Base-by-base conservation (phyloP, 2,329 filamentous ascomycete genomes). In the Xylariaceae sp. region DNA sequence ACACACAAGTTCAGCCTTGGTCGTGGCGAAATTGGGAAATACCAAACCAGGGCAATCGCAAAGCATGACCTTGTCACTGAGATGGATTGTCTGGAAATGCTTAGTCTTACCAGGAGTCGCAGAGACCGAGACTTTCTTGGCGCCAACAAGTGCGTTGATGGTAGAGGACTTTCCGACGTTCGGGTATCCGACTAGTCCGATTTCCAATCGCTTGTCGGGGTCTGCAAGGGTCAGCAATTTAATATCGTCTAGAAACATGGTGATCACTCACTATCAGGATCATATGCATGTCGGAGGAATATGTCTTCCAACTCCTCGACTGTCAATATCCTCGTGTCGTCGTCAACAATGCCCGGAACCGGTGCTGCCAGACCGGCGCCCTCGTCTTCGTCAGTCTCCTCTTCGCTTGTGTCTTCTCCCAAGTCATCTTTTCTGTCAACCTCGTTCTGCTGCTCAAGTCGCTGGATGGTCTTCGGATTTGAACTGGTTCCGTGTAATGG, bases 111-210 rank as follows among this genome's bases (percentile, higher is more conserved):
- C 94, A 4, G 94, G 94, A 1, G 94, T 99, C 13, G 93, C 88
- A 14, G 94, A 99, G 38, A 99, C 95, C 0, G 93, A 97, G 6
- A 99, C 94, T 75, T 97, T 99, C 77, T 97, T 99, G 50, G 94
- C 87, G 46, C 95, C 95, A 53, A 97, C 92, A n/a, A 99, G 82
- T 40, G 94, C 93, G 75, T 99, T 99, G 79, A 99, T 99, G 14
- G 94, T 99, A 45, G 92, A 97, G 1, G 95, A 99, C 75, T 99
- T 99, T 74, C 94, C 94, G 58, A 99, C 94, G 75, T 99, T 99
- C 66, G 94, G 94, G 73, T 99, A 99, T 53, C 94, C 94, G 36
- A 99, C 94, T 17, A 99, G 79, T 63, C 94, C 94, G 61, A 99
- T 94, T 59, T 90, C 86, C 5, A 92, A 87, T 71, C 95, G 97